Percentiles rank a stretch among this genome's conserved stretches.
Conservation (phyloP, 2,329 filamentous ascomycete species). For the Colletotrichum theobromicola region DNA sequence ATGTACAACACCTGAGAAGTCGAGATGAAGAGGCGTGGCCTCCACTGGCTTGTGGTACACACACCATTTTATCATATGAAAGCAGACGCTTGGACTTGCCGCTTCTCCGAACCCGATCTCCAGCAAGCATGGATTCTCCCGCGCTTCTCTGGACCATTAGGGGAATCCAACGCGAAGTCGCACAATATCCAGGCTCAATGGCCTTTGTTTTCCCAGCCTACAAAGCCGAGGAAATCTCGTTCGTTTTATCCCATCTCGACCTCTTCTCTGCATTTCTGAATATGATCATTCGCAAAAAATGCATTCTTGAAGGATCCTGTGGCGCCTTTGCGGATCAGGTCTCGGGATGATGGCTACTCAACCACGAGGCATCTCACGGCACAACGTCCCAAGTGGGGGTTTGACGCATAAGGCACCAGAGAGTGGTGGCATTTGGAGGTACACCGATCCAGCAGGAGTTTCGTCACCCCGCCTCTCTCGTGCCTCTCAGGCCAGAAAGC, state of each 20-base stretch:
- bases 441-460: conserved; percentile 11
- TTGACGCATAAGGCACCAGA: neutral
- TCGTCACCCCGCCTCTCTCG: neutral
- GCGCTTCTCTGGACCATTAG: neutral
- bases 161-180: conserved; percentile 6
- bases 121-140: neutral
- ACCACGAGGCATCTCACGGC: conserved; percentile 12
- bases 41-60: neutral
- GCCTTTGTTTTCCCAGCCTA: neutral
- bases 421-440: neutral
- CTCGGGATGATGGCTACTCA: neutral
- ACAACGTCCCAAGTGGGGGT: neutral
- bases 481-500: neutral
- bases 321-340: neutral
- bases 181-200: neutral
- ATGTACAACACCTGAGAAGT: neutral
- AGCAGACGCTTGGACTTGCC: neutral
- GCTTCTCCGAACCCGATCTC: neutral
- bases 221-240: neutral
- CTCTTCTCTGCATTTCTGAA: neutral
- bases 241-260: neutral
- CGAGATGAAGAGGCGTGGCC: neutral
- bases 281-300: neutral
- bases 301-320: neutral
- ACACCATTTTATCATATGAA: neutral